Conservation (phyloP, 495 filamentous ascomycete species). For the Lindgomyces ingoldianus region DNA sequence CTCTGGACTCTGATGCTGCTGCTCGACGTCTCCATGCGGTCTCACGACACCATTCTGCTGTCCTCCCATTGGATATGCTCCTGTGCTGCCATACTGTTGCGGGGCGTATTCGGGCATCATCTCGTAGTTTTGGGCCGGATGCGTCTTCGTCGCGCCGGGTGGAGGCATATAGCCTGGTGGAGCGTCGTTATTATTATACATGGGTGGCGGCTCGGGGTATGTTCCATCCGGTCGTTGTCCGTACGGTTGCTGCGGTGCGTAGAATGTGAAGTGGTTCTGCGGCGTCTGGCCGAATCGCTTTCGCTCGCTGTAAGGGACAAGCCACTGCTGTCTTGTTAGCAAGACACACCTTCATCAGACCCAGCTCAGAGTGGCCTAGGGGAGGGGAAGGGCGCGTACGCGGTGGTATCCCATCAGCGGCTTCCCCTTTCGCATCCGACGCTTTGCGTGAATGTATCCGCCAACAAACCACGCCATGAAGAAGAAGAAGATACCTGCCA, state of each 20-base stretch:
- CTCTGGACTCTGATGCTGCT: constrained; percentile 12
- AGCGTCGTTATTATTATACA: constrained; percentile 42
- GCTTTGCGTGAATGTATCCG: constrained; percentile 64
- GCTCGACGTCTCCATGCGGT: constrained; percentile 15
- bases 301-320: constrained; percentile 58
- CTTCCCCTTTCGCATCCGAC: constrained; percentile 61
- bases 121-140: constrained; percentile 53
- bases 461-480: constrained; percentile 59
- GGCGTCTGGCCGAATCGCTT: constrained; percentile 48
- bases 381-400: constrained; percentile 45
- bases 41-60: constrained; percentile 13
- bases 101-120: constrained; percentile 22
- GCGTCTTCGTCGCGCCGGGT: constrained; percentile 56
- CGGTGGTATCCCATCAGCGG: constrained; percentile 67
- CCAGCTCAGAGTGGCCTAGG: background rate
- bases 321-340: constrained; percentile 54
- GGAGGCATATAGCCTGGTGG: constrained; percentile 60
- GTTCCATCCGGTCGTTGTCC: constrained; percentile 46
- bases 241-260: constrained; percentile 45
- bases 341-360: background rate
- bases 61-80: constrained; percentile 9
- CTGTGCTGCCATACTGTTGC: constrained; percentile 1
- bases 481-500: constrained; percentile 54
- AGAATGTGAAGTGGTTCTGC: constrained; percentile 49
- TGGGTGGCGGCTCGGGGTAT: constrained; percentile 52